Evolutionary conservation across 148 eudicot genomes (phyloP).

Genomic region (Bassia scoparia): DNA sequence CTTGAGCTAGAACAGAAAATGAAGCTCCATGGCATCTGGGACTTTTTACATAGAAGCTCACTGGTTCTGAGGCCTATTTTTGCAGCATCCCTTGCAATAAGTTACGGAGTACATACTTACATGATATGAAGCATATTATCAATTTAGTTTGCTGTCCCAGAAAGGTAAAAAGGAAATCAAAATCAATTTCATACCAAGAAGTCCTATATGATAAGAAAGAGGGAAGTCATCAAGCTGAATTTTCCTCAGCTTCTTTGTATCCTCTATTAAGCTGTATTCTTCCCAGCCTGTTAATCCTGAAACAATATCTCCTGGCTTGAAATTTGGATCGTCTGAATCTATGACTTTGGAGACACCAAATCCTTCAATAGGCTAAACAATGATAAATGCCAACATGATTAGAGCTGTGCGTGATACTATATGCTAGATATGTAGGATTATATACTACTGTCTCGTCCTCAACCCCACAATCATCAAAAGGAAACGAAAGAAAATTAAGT

Average conservation of each 20-base stretch:
- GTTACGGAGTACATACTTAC: no score
- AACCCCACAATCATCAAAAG: background rate
- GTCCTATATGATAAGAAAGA: slow-evolving; percentile 80
- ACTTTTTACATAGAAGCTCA: background rate
- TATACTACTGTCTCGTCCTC: background rate
- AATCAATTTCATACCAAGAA: slow-evolving; percentile 55
- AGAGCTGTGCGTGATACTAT: background rate
- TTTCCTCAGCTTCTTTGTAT: slow-evolving; percentile 46
- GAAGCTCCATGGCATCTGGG: background rate
- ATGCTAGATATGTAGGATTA: background rate
- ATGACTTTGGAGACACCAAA: slow-evolving; percentile 73
- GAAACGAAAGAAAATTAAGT: background rate
- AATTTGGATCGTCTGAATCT: slow-evolving; percentile 64
- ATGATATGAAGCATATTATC: background rate
- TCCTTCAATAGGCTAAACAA: slow-evolving; percentile 68
- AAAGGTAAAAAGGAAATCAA: background rate
- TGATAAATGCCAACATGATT: slow-evolving; percentile 2
- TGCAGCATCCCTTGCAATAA: background rate
- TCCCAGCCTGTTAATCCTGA: slow-evolving; percentile 82
- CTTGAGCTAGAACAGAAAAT: background rate
- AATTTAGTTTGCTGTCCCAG: background rate
- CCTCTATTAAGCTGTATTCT: slow-evolving; percentile 65
- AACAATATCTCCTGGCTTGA: slow-evolving; percentile 69
- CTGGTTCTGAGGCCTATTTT: background rate
- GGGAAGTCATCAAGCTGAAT: slow-evolving; percentile 66